phyloP scores from a whole-genome alignment of 148 eudicot species.

The Dianthus caryophyllus region DNA sequence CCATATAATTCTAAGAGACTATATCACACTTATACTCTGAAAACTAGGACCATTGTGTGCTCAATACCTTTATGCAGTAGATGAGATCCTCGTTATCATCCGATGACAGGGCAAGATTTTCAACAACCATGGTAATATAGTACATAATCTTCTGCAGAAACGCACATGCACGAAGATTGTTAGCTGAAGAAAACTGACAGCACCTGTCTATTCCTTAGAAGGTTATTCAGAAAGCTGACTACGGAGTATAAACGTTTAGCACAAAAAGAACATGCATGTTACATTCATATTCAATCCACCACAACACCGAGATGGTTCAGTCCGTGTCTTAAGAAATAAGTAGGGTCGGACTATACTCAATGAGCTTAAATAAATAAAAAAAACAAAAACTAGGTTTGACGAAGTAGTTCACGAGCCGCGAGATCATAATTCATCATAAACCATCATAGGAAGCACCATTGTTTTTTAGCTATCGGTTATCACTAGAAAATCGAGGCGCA shows the following conservation, averaged over 20 bases:
- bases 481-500: neutral
- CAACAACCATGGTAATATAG: constrained; percentile 83
- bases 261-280: neutral
- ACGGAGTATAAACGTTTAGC: neutral
- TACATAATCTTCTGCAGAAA: constrained; percentile 79
- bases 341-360: neutral
- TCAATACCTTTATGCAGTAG: constrained; percentile 80
- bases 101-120: constrained; percentile 84
- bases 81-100: constrained; percentile 87
- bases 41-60: neutral
- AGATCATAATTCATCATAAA: no score
- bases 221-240: neutral
- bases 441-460: neutral
- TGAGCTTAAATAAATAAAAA: neutral
- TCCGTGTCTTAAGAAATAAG: neutral
- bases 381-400: neutral
- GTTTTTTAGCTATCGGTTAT: neutral
- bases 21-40: neutral
- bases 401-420: no score
- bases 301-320: neutral
- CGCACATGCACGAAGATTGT: constrained; percentile 12
- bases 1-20: neutral
- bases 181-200: neutral
- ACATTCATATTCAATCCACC: neutral
- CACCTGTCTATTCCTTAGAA: neutral